Evolutionary conservation across 306 rosid species (phyloP).

Genomic region (Cajanus cajan): DNA sequence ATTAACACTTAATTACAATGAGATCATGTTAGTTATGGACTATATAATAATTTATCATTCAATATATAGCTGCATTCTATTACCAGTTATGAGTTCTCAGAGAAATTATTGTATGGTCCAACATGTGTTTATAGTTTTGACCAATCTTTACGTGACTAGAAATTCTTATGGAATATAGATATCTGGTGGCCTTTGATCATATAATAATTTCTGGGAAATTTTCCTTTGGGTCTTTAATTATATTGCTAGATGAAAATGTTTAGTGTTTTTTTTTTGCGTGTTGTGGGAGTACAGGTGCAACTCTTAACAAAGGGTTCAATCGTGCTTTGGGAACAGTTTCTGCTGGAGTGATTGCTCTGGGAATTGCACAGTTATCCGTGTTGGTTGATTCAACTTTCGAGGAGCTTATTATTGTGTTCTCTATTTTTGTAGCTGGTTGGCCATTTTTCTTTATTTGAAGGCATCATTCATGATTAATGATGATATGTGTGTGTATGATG

Average conservation of each 20-base stretch:
- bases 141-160: neutral
- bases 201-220: neutral
- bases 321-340: slow-evolving; percentile 77
- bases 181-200: neutral
- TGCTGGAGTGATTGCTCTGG: slow-evolving; percentile 67
- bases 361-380: slow-evolving; percentile 48
- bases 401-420: slow-evolving; percentile 47
- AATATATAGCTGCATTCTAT: too few relatives aligned
- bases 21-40: too few relatives aligned
- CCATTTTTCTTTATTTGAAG: neutral
- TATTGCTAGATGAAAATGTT: neutral
- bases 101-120: neutral
- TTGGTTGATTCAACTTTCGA: slow-evolving; percentile 45
- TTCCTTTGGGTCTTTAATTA: neutral
- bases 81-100: neutral
- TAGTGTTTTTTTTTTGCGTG: neutral
- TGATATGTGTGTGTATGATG: neutral
- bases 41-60: too few relatives aligned
- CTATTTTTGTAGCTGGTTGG: slow-evolving; percentile 69
- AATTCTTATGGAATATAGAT: too few relatives aligned
- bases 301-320: slow-evolving; percentile 73
- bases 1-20: too few relatives aligned
- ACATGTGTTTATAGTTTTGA: neutral
- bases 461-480: neutral
- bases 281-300: slow-evolving; percentile 53